Conservation (phyloP, 129 eudicot species). For the Pulicaria dysenterica region DNA sequence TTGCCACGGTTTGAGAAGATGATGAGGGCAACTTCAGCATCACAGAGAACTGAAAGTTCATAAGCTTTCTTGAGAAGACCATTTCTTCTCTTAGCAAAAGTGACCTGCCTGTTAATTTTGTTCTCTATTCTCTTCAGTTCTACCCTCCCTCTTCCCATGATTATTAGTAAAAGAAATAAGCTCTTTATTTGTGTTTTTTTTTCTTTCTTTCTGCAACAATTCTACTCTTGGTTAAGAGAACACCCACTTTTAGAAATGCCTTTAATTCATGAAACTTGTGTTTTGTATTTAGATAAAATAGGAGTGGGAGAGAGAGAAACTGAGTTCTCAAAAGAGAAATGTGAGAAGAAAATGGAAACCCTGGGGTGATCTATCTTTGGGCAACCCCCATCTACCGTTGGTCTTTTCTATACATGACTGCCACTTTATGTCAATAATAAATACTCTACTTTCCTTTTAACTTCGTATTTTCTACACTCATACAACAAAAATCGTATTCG, state of each 20-base stretch:
- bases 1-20: slow-evolving; percentile 70
- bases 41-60: slow-evolving; percentile 71
- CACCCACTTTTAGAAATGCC: slow-evolving; percentile 48
- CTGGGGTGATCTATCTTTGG: slow-evolving; percentile 53
- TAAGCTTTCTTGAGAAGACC: slow-evolving; percentile 71
- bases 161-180: background rate
- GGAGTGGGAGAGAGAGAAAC: slow-evolving; percentile 33
- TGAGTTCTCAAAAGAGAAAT: slow-evolving; percentile 36
- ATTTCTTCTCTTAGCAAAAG: slow-evolving; percentile 77
- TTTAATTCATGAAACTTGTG: slow-evolving; percentile 41
- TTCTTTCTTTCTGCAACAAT: slow-evolving; percentile 38
- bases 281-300: slow-evolving; percentile 36
- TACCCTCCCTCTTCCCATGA: slow-evolving; percentile 75
- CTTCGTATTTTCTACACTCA: slow-evolving; percentile 7
- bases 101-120: slow-evolving; percentile 65
- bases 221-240: slow-evolving; percentile 56
- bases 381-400: slow-evolving; percentile 49
- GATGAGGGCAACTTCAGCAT: slow-evolving; percentile 82
- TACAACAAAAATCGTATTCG: background rate
- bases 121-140: slow-evolving; percentile 72
- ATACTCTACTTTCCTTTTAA: slow-evolving; percentile 12
- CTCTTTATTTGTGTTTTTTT: slow-evolving; percentile 26
- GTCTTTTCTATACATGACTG: slow-evolving; percentile 39
- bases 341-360: slow-evolving; percentile 56
- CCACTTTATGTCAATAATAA: slow-evolving; percentile 31